phyloP scores from a whole-genome alignment of 2,329 filamentous ascomycete species.

The Neoscytalidium dimidiatum region DNA sequence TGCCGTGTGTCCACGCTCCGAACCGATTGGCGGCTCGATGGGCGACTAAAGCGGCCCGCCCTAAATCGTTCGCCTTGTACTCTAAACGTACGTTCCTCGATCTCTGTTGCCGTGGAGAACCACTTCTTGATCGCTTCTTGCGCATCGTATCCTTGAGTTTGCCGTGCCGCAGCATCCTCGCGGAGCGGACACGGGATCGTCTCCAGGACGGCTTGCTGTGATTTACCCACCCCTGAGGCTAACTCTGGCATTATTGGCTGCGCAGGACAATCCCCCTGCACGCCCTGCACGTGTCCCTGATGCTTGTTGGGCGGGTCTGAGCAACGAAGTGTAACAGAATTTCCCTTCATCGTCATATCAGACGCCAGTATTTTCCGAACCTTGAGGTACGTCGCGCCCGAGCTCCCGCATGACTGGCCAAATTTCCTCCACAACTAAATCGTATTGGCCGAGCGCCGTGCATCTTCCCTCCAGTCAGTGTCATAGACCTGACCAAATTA shows the following conservation, averaged over 20 bases:
- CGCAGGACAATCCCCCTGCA: constrained; percentile 6
- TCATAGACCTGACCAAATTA: constrained; percentile 6
- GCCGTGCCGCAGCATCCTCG: constrained; percentile 3
- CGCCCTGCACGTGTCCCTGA: constrained; percentile 10
- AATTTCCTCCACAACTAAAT: neutral
- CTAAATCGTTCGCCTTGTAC: constrained; percentile 17
- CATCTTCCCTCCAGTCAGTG: neutral
- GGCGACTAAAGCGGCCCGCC: constrained; percentile 14
- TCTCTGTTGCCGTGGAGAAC: constrained; percentile 9
- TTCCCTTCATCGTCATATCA: constrained; percentile 8
- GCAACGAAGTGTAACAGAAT: constrained; percentile 15
- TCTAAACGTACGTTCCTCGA: constrained; percentile 19
- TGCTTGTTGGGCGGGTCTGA: constrained; percentile 16
- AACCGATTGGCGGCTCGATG: constrained; percentile 17
- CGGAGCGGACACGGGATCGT: constrained; percentile 4
- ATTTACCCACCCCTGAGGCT: constrained; percentile 17
- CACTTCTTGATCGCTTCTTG: constrained; percentile 1
- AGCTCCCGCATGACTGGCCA: constrained; percentile 10
- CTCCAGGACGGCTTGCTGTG: constrained; percentile 13
- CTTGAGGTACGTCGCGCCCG: neutral
- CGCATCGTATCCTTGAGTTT: neutral
- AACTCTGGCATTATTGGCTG: neutral
- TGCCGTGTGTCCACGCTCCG: constrained; percentile 16
- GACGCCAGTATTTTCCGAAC: constrained; percentile 13
- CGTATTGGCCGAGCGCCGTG: neutral